These are phyloP conservation scores for Ceratocystis papillata DNA, from an alignment of 2,329 filamentous ascomycete genomes.

Conservation along the genomic window DNA sequence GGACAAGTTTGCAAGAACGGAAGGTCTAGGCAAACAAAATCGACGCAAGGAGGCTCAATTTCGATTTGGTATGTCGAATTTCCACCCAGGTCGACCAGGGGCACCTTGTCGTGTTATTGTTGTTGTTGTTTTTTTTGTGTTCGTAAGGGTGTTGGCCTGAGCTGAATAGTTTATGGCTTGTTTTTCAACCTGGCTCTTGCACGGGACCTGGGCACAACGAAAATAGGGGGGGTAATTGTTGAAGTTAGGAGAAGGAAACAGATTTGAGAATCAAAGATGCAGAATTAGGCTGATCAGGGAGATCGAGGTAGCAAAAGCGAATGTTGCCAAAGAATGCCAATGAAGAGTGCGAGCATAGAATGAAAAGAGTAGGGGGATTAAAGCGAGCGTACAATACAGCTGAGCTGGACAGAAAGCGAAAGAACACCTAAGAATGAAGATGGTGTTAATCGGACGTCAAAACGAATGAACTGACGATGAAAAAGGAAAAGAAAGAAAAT, in stretches of 20 bases:
- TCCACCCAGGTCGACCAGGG: conserved; percentile 1
- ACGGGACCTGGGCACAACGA: neutral
- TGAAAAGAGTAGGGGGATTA: neutral
- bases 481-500: conserved; percentile 6
- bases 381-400: conserved; percentile 5
- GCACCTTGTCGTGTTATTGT: conserved; percentile 9
- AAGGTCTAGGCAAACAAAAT: neutral
- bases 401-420: neutral
- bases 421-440: neutral
- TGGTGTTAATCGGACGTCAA: neutral
- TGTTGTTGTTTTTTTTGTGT: neutral
- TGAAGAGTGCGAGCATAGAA: too few species aligned
- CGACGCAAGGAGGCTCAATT: conserved; percentile 12
- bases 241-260: neutral
- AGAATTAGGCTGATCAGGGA: neutral
- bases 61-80: neutral
- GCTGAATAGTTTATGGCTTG: conserved; percentile 3
- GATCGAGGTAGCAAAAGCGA: conserved; percentile 10
- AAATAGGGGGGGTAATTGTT: conserved; percentile 6
- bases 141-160: neutral
- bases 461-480: conserved; percentile 4
- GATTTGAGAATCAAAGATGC: neutral
- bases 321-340: neutral
- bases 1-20: neutral
- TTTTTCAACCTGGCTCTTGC: neutral